These are phyloP conservation scores for Zygoascus bituminiphila DNA, from an alignment of 805 yeast species.

Conservation along the genomic window DNA sequence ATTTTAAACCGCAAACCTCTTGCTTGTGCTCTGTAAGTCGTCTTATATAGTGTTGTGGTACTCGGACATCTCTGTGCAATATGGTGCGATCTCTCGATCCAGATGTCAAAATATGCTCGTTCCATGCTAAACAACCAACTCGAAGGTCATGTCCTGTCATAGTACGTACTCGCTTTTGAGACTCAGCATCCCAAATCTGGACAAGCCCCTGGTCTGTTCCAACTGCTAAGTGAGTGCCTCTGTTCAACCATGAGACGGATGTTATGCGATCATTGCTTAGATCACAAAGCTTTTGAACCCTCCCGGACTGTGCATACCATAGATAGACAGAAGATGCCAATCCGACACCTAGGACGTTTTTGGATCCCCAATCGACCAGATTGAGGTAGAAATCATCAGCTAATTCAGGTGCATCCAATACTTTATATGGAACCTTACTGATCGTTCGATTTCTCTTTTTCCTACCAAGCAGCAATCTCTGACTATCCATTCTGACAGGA, in stretches of 20 bases:
- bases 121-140: constrained; percentile 89
- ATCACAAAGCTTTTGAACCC: constrained; percentile 73
- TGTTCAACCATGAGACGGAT: constrained; percentile 85
- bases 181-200: constrained; percentile 90
- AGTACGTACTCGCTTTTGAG: constrained; percentile 68
- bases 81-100: constrained; percentile 84
- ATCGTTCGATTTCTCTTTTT: constrained; percentile 70
- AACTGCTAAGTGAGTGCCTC: constrained; percentile 89
- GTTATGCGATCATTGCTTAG: constrained; percentile 59
- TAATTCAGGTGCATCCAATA: constrained; percentile 90
- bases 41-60: constrained; percentile 70
- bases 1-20: constrained; percentile 92
- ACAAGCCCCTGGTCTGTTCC: constrained; percentile 84
- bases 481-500: constrained; percentile 86
- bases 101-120: constrained; percentile 75
- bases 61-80: constrained; percentile 84
- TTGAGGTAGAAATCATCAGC: constrained; percentile 91
- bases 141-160: constrained; percentile 87
- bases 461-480: constrained; percentile 70
- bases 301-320: constrained; percentile 83
- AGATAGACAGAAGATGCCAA: constrained; percentile 79
- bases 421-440: constrained; percentile 82
- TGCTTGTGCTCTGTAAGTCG: constrained; percentile 72
- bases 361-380: constrained; percentile 91
- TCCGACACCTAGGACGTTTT: constrained; percentile 83